A percentile compares a stretch with the other conserved stretches of the same genome.
Conservation (phyloP, 2,329 filamentous ascomycete species). For the Penicillium digitatum region DNA sequence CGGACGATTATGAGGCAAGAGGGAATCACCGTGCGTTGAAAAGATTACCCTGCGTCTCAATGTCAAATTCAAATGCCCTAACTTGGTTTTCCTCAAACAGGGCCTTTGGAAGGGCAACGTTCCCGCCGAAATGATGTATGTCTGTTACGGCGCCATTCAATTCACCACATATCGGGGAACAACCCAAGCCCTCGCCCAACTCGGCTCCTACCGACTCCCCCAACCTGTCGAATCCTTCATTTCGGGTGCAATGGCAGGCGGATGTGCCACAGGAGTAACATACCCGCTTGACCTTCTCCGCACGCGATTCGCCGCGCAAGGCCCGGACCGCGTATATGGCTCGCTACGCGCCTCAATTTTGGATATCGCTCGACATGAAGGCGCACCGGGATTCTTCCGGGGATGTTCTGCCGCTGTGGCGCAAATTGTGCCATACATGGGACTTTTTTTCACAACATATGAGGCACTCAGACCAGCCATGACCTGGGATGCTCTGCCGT, state of each 20-base stretch:
- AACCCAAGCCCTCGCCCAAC: constrained; percentile 61
- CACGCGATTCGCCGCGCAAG: constrained; percentile 95
- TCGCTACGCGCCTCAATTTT: constrained; percentile 65
- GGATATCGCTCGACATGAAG: constrained; percentile 73
- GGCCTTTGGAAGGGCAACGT: constrained; percentile 97
- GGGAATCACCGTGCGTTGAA: constrained; percentile 60
- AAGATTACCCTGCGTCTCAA: background rate
- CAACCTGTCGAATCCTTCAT: constrained; percentile 73
- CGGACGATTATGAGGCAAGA: constrained; percentile 73
- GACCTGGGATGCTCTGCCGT: constrained; percentile 50
- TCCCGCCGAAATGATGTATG: constrained; percentile 88
- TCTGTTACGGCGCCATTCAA: constrained; percentile 83
- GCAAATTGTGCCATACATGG: constrained; percentile 96
- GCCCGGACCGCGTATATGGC: constrained; percentile 70
- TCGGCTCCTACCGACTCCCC: constrained; percentile 54
- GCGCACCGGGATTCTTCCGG: constrained; percentile 75
- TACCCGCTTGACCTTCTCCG: constrained; percentile 92
- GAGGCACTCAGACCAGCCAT: constrained; percentile 67
- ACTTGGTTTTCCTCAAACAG: constrained; percentile 16
- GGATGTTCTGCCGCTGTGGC: constrained; percentile 75
- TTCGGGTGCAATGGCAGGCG: constrained; percentile 77
- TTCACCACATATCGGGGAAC: constrained; percentile 82
- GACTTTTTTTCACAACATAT: constrained; percentile 88
- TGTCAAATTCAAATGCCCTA: background rate
- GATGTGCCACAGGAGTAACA: constrained; percentile 73